Conservation (phyloP, 345 rosid genomes). For the Rhodamnia rubescens region DNA sequence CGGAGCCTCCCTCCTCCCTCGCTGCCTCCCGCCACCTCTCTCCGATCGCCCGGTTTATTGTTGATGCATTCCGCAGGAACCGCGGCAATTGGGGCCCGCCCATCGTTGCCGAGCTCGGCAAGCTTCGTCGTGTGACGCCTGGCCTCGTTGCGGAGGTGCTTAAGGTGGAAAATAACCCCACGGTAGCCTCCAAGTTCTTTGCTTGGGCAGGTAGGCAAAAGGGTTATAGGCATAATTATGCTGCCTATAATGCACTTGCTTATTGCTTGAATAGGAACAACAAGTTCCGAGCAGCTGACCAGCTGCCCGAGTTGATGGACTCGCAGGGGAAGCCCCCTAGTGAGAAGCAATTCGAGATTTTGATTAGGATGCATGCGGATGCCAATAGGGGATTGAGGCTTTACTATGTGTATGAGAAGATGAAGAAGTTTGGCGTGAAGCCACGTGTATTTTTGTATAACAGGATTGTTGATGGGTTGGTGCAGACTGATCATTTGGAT, state of each 20-base stretch:
- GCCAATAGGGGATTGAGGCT: conserved; percentile 70
- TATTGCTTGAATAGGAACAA: conserved; percentile 64
- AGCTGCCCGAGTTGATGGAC: conserved; percentile 77
- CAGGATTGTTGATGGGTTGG: conserved; percentile 62
- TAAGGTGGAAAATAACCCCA: conserved; percentile 42
- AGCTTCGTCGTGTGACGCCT: conserved; percentile 89
- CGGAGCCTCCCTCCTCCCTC: conserved; percentile 17
- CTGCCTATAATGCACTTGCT: conserved; percentile 82
- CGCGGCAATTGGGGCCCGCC: conserved; percentile 50
- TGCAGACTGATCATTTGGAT: conserved; percentile 56
- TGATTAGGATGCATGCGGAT: conserved; percentile 91
- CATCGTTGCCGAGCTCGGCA: conserved; percentile 52
- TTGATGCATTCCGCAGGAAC: conserved; percentile 62
- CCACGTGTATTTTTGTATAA: conserved; percentile 72
- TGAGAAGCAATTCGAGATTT: conserved; percentile 85
- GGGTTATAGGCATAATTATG: conserved; percentile 62
- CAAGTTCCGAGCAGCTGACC: conserved; percentile 74
- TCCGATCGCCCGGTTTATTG: conserved; percentile 76
- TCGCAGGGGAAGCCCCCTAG: conserved; percentile 70
- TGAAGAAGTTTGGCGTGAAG: conserved; percentile 68
- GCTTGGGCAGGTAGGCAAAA: conserved; percentile 94
- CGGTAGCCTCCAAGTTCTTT: conserved; percentile 71
- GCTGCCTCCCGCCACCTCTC: conserved; percentile 41
- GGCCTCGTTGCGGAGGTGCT: conserved; percentile 71
- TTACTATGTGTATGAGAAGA: conserved; percentile 72